A percentile compares a stretch with the other conserved stretches of the same genome.
These are phyloP conservation scores for Metschnikowia sp. DNA, from an alignment of 805 yeast genomes.

Conservation along the genomic window DNA sequence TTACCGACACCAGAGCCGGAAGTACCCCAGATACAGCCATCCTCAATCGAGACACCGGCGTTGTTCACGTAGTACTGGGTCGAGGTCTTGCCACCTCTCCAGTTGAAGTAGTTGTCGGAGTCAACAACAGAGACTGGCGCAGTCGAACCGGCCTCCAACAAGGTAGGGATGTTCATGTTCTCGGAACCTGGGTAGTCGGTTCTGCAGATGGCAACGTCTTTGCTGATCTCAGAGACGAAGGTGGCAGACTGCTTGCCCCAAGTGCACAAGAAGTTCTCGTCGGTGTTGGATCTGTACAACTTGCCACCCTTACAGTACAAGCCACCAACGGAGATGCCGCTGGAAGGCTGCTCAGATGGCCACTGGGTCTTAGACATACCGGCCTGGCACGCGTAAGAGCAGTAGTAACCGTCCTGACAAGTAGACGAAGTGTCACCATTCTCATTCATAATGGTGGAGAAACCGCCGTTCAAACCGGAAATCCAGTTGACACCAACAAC, in stretches of 20 bases:
- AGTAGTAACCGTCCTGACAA: constrained; percentile 66
- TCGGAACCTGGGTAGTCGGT: constrained; percentile 83
- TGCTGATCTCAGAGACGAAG: constrained; percentile 48
- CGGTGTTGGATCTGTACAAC: constrained; percentile 57
- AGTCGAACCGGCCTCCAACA: constrained; percentile 50
- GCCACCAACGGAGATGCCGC: constrained; percentile 73
- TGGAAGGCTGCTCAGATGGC: constrained; percentile 64
- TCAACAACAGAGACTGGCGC: constrained; percentile 55
- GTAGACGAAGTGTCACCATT: constrained; percentile 45
- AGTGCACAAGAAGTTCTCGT: constrained; percentile 55
- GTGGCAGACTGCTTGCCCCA: constrained; percentile 58
- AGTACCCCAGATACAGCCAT: constrained; percentile 73
- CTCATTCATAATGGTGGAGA: constrained; percentile 44
- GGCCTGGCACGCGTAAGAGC: constrained; percentile 75
- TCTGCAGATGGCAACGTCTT: constrained; percentile 65
- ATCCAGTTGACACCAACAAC: constrained; percentile 20
- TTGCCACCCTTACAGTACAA: constrained; percentile 58
- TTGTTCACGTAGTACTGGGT: constrained; percentile 75
- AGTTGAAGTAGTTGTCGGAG: constrained; percentile 46
- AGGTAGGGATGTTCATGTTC: constrained; percentile 74
- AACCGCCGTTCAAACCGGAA: constrained; percentile 38
- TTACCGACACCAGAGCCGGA: constrained; percentile 61
- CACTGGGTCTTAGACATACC: constrained; percentile 83
- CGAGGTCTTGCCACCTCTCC: constrained; percentile 64
- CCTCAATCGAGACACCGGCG: constrained; percentile 66